Evolutionary conservation across 2,329 filamentous ascomycete species (phyloP).

Genomic region (Elsinoe arachidis): DNA sequence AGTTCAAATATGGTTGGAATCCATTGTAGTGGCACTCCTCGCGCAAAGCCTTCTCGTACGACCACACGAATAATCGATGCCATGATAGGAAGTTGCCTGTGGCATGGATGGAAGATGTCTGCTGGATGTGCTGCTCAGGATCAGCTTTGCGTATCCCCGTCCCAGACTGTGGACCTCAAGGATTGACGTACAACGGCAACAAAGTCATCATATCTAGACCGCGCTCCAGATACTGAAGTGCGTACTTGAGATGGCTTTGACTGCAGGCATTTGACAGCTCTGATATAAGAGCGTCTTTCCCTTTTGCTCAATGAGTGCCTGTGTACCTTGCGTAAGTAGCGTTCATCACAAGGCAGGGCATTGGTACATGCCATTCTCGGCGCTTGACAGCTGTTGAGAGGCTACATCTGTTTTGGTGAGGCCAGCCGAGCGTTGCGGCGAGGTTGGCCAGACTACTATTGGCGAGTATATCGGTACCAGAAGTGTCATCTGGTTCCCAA

Average conservation of each 20-base stretch:
- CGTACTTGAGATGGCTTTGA: conserved; percentile 20
- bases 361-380: neutral
- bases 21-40: conserved; percentile 37
- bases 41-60: conserved; percentile 34
- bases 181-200: conserved; percentile 16
- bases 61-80: conserved; percentile 36
- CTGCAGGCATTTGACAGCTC: conserved; percentile 25
- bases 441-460: conserved; percentile 20
- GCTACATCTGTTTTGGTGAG: neutral
- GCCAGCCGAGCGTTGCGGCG: conserved; percentile 16
- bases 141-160: too few relatives aligned
- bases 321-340: too few relatives aligned
- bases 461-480: conserved; percentile 21
- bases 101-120: conserved; percentile 21
- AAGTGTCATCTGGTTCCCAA: conserved; percentile 21
- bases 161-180: too few relatives aligned
- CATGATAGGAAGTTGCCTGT: conserved; percentile 23
- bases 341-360: too few relatives aligned
- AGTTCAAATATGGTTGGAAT: conserved; percentile 44
- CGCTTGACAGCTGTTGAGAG: conserved; percentile 17
- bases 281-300: conserved; percentile 24
- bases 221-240: conserved; percentile 21
- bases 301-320: conserved; percentile 18
- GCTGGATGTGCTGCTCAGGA: conserved; percentile 22
- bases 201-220: conserved; percentile 25